phyloP scores from a whole-genome alignment of 2,329 filamentous ascomycete genomes.

The Fusarium bactridioides region DNA sequence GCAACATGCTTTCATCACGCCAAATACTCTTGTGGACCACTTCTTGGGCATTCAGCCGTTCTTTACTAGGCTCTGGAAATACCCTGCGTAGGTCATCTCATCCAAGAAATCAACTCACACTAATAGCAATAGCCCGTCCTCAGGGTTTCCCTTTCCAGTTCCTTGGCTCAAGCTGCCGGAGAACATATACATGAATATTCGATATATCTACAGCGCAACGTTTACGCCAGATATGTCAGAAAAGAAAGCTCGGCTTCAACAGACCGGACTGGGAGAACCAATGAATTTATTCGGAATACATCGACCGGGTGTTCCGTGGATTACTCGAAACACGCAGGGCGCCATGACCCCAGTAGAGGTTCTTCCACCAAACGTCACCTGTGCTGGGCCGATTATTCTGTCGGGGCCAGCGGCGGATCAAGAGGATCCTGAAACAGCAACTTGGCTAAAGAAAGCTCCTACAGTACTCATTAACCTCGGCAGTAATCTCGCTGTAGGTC shows the following conservation, averaged over 20 bases:
- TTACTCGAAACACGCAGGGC: constrained; percentile 38
- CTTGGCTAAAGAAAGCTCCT: constrained; percentile 52
- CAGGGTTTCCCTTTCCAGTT: constrained; percentile 55
- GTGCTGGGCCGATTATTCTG: constrained; percentile 56
- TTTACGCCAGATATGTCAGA: constrained; percentile 38
- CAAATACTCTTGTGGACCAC: constrained; percentile 12
- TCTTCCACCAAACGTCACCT: constrained; percentile 35
- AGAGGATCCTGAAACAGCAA: constrained; percentile 52
- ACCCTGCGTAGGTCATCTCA: constrained; percentile 18
- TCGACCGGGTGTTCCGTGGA: constrained; percentile 41
- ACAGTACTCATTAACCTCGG: constrained; percentile 60
- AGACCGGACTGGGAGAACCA: constrained; percentile 29
- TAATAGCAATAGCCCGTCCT: constrained; percentile 46
- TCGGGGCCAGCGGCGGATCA: constrained; percentile 47
- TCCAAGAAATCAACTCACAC: neutral
- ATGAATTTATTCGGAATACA: constrained; percentile 38
- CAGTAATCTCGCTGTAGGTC: constrained; percentile 39
- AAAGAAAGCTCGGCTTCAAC: constrained; percentile 33
- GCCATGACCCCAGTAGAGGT: constrained; percentile 22
- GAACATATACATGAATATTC: constrained; percentile 46
- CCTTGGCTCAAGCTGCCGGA: constrained; percentile 47
- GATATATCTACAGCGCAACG: constrained; percentile 43
- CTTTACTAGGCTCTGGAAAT: constrained; percentile 35
- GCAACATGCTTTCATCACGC: constrained; percentile 6
- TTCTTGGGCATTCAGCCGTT: constrained; percentile 26